Percentiles rank a stretch among this genome's conserved stretches.
Conservation (phyloP, 495 filamentous ascomycete species). For the Thermothielavioides terrestris region DNA sequence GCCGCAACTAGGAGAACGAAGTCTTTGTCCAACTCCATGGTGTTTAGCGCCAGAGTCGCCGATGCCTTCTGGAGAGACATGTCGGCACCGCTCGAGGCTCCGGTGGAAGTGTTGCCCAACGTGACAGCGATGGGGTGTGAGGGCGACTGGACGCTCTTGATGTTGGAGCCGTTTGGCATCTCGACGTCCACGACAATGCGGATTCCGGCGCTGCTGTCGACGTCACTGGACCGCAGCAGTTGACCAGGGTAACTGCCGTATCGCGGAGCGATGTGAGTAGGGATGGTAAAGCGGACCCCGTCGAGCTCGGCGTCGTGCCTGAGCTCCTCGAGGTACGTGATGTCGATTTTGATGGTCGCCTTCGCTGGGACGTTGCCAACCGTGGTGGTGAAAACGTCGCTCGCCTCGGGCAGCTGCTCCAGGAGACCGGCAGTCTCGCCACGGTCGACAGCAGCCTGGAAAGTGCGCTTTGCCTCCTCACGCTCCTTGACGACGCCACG, state of each 20-base stretch:
- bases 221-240: slow-evolving; percentile 8
- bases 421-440: slow-evolving; percentile 55
- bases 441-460: slow-evolving; percentile 43
- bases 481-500: slow-evolving; percentile 54
- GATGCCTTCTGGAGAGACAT: slow-evolving; percentile 50
- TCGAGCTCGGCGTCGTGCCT: slow-evolving; percentile 56
- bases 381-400: slow-evolving; percentile 56
- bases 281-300: slow-evolving; percentile 56
- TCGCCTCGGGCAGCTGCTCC: slow-evolving; percentile 47
- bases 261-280: slow-evolving; percentile 52
- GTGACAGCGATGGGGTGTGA: slow-evolving; percentile 58
- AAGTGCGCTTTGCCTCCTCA: slow-evolving; percentile 45
- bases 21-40: slow-evolving; percentile 40
- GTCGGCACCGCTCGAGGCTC: slow-evolving; percentile 25
- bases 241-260: slow-evolving; percentile 45
- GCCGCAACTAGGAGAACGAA: slow-evolving; percentile 49
- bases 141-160: slow-evolving; percentile 54
- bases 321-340: slow-evolving; percentile 58
- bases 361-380: slow-evolving; percentile 55
- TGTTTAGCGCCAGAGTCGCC: slow-evolving; percentile 47
- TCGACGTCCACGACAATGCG: slow-evolving; percentile 52
- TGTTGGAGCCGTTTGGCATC: slow-evolving; percentile 45
- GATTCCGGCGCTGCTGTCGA: slow-evolving; percentile 34
- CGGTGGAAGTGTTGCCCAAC: slow-evolving; percentile 47
- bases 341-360: slow-evolving; percentile 44